Base-by-base conservation (phyloP, 148 eudicot species). In the Linanthus parryae region DNA sequence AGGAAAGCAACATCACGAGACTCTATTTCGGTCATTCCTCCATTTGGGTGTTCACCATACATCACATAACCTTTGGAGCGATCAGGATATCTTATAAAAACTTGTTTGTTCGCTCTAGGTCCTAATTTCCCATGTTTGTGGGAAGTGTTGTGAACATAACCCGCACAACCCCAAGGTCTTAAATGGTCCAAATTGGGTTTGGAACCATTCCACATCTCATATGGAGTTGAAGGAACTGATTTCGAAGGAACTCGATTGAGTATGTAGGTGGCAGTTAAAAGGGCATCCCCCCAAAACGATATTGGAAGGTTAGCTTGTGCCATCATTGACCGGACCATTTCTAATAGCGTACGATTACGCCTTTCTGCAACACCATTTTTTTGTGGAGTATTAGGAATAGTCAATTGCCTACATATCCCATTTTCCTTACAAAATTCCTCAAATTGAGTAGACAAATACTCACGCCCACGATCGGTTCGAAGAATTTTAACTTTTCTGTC, bases 341-440 rank as follows among this genome's bases (percentile, higher is more conserved):
- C n/a, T n/a, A n/a, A n/a, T n/a, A n/a, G n/a, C n/a, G n/a, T n/a
- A n/a, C n/a, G n/a, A n/a, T n/a, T n/a, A n/a, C n/a, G n/a, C n/a
- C n/a, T n/a, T n/a, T n/a, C n/a, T n/a, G n/a, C n/a, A 46, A 24
- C 50, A 24, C 53, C 36, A 27, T 50, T 10, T 50, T 31, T 3
- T 9, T 50, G 39, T 39, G 39, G 39, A 17, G 42, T 52, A 10
- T 19, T 2, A 10, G 29, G 42, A 33, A 34, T 52, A 4, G 42
- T 34, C 29, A 34, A 35, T 22, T 35, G 24, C 8, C 25, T 50
- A 28, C 17, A 2, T 12, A 52, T 33, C 16, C 18, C 41, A 6
- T 33, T 52, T 22, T 52, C 8, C 11, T 31, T 3, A n/a, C 2
- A 19, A 1, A 52, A 2, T 23, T 52, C 56, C 6, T 2, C 35